phyloP scores from a whole-genome alignment of 352 stramenopile genomes.

The Pythium oligandrum region DNA sequence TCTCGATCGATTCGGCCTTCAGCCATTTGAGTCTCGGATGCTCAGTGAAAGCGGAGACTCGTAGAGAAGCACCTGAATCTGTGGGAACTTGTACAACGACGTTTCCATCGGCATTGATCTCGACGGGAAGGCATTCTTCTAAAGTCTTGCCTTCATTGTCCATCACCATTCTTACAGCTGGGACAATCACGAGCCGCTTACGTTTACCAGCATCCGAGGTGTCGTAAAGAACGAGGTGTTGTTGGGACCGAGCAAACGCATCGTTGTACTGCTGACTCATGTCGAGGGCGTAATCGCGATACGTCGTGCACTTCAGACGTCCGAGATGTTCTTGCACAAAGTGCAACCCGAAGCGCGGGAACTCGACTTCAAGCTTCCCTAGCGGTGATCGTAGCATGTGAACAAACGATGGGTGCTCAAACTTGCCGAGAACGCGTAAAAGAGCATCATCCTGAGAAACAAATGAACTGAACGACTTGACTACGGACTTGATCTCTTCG shows the following conservation, averaged over 20 bases:
- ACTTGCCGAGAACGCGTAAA: constrained; percentile 20
- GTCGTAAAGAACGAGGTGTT: constrained; percentile 28
- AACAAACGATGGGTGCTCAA: constrained; percentile 31
- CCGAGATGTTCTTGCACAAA: constrained; percentile 21
- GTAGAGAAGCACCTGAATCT: constrained; percentile 7
- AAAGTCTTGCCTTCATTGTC: constrained; percentile 12
- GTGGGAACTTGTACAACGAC: constrained; percentile 7
- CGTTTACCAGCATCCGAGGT: constrained; percentile 10
- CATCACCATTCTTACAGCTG: constrained; percentile 12
- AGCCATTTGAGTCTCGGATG: constrained; percentile 9
- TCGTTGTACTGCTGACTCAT: constrained; percentile 33
- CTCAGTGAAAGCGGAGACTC: constrained; percentile 6
- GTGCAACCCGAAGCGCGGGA: constrained; percentile 37
- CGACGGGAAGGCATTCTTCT: too few species aligned
- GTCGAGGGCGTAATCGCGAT: constrained; percentile 31
- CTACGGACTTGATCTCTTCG: constrained; percentile 8
- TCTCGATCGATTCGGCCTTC: constrained; percentile 13
- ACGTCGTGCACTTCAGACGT: constrained; percentile 27
- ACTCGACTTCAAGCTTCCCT: constrained; percentile 25
- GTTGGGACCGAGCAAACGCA: constrained; percentile 28
- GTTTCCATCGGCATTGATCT: constrained; percentile 3
- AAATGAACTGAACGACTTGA: constrained; percentile 21
- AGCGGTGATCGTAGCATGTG: constrained; percentile 20
- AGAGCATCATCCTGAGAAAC: constrained; percentile 14
- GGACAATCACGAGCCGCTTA: constrained; percentile 23